Evolutionary conservation across 495 filamentous ascomycete species (phyloP), one percentile per base, ranked within the genome.

Genomic region (Daldinia childiae): DNA sequence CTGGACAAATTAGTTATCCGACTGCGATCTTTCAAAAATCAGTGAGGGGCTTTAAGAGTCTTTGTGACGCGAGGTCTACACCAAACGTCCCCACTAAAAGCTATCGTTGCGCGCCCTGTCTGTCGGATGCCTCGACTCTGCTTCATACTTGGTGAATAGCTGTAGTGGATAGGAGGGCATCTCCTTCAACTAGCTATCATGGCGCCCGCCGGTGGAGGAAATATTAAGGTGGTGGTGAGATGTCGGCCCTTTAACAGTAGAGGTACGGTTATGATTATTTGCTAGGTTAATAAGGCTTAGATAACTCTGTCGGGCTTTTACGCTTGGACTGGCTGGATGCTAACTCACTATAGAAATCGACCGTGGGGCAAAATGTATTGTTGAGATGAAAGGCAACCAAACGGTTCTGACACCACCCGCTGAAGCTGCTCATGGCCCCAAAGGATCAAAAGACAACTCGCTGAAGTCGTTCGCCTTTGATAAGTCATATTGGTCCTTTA

Each of bases 211-310:
- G 91, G 90, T 63, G 94, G 92, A 80, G 95, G 95, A 81, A 99
- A 99, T 79, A 99, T 99, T 80, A 99, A 98, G 91, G 95, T 99
- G 84, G 95, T 99, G 86, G 95, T 99, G 83, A 89, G 95, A 82
- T 87, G 90, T 65, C 89, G 95, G 77, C 94, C 95, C 32, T 98
- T 97, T 81, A 97, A 97, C 80, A 86, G 87, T 73, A 90, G 94
- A 93, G 95, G 94, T 95, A 83, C 81, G 89, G 72, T 59, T 77
- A 62, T 68, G 69, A 69, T 36, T 55, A 58, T 38, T 51, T 50
- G 19, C 58, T 34, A 34, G 11, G 11, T 50, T 36, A 6, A 32
- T 54, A 54, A 45, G 58, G 17, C 58, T 58, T 19, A 52, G 54
- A 36, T 30, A 26, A 62, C 41, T 59, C 21, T 43, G 51, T n/a